Percentiles rank a stretch among this genome's conserved stretches.
phyloP scores from a whole-genome alignment of 2,329 filamentous ascomycete genomes.

The Ilyonectria mors-panacis region DNA sequence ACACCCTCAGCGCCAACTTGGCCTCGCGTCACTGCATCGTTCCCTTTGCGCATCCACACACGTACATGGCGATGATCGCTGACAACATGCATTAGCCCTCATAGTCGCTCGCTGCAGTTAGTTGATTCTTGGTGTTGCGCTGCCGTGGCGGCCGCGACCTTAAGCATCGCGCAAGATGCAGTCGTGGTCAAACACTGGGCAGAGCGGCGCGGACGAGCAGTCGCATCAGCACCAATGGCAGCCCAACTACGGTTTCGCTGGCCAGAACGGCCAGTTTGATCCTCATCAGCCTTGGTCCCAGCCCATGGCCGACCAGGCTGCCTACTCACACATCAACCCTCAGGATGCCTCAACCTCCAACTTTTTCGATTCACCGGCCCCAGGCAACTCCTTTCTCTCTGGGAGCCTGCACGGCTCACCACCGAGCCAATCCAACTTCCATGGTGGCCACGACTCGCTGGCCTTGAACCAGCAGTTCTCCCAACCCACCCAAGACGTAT shows the following conservation, averaged over 20 bases:
- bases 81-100: conserved; percentile 50
- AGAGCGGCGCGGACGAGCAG: conserved; percentile 55
- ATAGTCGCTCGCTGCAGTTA: conserved; percentile 40
- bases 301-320: conserved; percentile 51
- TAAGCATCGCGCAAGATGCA: conserved; percentile 54
- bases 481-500: conserved; percentile 53
- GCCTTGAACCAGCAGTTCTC: conserved; percentile 54
- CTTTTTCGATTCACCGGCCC: conserved; percentile 54
- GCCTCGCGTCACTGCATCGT: conserved; percentile 39
- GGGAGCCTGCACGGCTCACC: conserved; percentile 50
- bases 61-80: conserved; percentile 48
- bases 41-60: conserved; percentile 38
- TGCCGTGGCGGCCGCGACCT: conserved; percentile 41
- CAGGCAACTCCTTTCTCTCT: conserved; percentile 52
- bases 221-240: conserved; percentile 53
- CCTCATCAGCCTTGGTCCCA: conserved; percentile 57
- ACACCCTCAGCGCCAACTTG: conserved; percentile 34
- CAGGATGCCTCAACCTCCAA: conserved; percentile 51
- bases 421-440: conserved; percentile 49
- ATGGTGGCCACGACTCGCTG: conserved; percentile 50
- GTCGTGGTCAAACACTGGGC: conserved; percentile 57
- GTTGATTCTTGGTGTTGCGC: conserved; percentile 40
- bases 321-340: conserved; percentile 52
- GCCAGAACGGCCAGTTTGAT: conserved; percentile 57
- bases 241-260: conserved; percentile 51